Percentiles rank a stretch among this genome's conserved stretches.
phyloP scores from a whole-genome alignment of 805 yeast species.

The Wickerhamiella slavikovae region DNA sequence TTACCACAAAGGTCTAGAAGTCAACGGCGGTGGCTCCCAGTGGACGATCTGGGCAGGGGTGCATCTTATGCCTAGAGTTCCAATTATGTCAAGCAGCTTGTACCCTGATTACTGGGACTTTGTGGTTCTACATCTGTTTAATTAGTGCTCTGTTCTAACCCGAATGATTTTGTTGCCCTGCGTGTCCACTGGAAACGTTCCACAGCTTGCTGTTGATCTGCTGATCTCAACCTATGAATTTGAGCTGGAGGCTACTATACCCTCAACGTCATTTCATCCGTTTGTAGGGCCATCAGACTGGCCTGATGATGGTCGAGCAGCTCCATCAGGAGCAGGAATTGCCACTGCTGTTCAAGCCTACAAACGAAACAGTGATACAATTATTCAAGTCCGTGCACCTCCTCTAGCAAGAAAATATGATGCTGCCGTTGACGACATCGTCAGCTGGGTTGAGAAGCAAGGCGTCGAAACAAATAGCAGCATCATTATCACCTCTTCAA shows the following conservation, averaged over 20 bases:
- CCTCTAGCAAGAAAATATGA: too few species aligned
- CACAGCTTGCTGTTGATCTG: conserved; percentile 63
- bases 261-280: conserved; percentile 48
- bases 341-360: conserved; percentile 18
- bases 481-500: conserved; percentile 49
- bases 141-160: too few species aligned
- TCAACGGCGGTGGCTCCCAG: too few species aligned
- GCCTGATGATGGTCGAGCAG: conserved; percentile 17
- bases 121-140: too few species aligned
- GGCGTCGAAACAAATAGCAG: too few species aligned
- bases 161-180: conserved; percentile 42
- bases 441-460: too few species aligned
- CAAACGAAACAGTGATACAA: conserved; percentile 19
- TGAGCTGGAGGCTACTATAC: conserved; percentile 31
- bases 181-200: conserved; percentile 74
- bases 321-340: conserved; percentile 21
- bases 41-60: too few species aligned
- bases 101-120: too few species aligned
- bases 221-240: conserved; percentile 43
- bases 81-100: too few species aligned
- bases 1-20: too few species aligned
- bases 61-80: too few species aligned
- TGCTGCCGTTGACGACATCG: too few species aligned
- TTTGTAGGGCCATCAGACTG: conserved; percentile 64
- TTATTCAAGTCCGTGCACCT: conserved; percentile 75